Evolutionary conservation across 2,329 filamentous ascomycete genomes (phyloP).

Genomic region (Cadophora luteo-olivacea): DNA sequence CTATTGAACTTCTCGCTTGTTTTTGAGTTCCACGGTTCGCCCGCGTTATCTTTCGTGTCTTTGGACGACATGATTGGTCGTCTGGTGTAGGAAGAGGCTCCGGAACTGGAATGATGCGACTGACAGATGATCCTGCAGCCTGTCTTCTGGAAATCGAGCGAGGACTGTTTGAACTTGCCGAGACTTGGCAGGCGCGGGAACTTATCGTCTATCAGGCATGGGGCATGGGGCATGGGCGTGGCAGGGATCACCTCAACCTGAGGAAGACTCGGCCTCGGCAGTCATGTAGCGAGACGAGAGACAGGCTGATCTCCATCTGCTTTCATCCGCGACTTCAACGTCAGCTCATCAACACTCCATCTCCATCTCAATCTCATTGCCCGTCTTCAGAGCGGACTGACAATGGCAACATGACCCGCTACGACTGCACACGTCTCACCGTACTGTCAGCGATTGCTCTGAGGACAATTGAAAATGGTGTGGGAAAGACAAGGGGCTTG

Average conservation of each 20-base stretch:
- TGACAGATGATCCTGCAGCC: neutral
- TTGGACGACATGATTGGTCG: constrained; percentile 37
- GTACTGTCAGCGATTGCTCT: neutral
- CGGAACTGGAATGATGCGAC: neutral
- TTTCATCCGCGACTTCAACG: neutral
- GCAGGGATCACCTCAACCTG: constrained; percentile 1
- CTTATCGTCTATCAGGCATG: constrained; percentile 19
- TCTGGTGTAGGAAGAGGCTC: constrained; percentile 11
- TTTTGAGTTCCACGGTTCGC: constrained; percentile 60
- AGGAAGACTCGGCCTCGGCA: neutral
- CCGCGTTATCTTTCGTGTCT: constrained; percentile 54
- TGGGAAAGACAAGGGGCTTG: neutral
- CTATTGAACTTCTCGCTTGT: constrained; percentile 69
- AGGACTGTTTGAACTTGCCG: constrained; percentile 16
- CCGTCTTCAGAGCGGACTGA: neutral
- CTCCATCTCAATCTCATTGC: neutral
- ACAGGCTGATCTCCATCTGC: neutral
- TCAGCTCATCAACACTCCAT: neutral
- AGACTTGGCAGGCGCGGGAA: constrained; percentile 22
- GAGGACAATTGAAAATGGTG: neutral
- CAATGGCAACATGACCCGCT: neutral
- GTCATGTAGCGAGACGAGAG: too few species aligned
- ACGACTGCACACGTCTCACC: neutral
- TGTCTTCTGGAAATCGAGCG: constrained; percentile 12
- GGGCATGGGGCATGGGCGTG: too few species aligned